Base-by-base conservation (phyloP, 2,329 filamentous ascomycete genomes). In the Furcasterigmium furcatum region DNA sequence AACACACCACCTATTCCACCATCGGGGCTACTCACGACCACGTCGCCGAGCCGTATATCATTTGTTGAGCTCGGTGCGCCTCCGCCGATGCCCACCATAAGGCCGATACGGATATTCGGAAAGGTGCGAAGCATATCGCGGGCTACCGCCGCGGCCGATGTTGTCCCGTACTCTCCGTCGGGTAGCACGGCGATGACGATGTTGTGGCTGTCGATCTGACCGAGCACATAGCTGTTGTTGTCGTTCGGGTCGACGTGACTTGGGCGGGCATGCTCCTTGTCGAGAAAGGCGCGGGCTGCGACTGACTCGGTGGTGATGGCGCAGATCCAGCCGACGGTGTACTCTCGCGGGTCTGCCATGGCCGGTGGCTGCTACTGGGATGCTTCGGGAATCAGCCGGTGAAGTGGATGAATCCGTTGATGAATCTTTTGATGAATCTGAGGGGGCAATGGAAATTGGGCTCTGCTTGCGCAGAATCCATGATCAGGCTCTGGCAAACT, bases 311-410 rank as follows among this genome's bases (percentile, higher is more conserved):
- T 57, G 1, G 9, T 18, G 4, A 72, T 45, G 9, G 70, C 68
- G 45, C 65, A 73, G 6, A 75, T 70, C 68, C 68, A 73, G n/a
- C 67, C 70, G 8, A 73, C 60, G 0, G 58, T 68, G 45, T 72
- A 73, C 9, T 48, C 35, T 55, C 32, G 8, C 5, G 38, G 20
- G 9, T 39, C 38, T n/a, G 21, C 24, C 21, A 39, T 39, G 20
- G 27, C 12, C 3, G 20, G n/a, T 24, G 20, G 18, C 19, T 22
- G 13, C 4, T 12, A 16, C 16, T 22, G 10, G 19, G 8, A 39
- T 39, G 16, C 30, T 30, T 18, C 9, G 24, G 39, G n/a, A 41
- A 32, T 8, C 7, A 25, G 14, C 9, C n/a, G 18, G 32, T 5
- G 9, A 3, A 4, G n/a, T n/a, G n/a, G n/a, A n/a, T n/a, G n/a